Conservation (phyloP, 495 filamentous ascomycete species). For the Hyaloscypha bicolor region DNA sequence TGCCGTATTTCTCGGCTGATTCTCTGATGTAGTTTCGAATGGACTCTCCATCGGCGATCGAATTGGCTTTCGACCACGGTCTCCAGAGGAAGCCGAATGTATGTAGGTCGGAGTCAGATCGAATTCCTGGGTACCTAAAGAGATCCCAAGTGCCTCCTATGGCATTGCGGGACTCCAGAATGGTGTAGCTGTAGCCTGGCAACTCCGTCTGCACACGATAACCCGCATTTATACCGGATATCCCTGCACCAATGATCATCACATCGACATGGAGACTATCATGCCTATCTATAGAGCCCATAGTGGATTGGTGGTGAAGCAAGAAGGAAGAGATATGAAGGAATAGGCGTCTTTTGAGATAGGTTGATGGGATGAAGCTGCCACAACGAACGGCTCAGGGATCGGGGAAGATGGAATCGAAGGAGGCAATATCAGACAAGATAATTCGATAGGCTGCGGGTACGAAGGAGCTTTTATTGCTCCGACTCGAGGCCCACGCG, state of each 20-base stretch:
- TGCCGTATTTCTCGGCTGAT: conserved; percentile 58
- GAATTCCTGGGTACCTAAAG: conserved; percentile 70
- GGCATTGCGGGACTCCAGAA: conserved; percentile 62
- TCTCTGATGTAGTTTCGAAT: conserved; percentile 67
- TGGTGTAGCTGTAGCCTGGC: conserved; percentile 56
- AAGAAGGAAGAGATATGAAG: background rate
- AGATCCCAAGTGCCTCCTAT: conserved; percentile 76
- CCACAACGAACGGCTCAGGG: background rate
- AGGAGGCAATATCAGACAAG: background rate
- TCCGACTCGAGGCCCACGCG: background rate
- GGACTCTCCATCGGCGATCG: conserved; percentile 60
- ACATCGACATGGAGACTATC: conserved; percentile 52
- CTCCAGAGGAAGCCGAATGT: conserved; percentile 71
- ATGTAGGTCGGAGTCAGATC: conserved; percentile 68
- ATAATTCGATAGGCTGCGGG: background rate
- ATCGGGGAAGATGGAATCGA: background rate
- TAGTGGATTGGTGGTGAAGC: background rate
- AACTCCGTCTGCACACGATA: conserved; percentile 66
- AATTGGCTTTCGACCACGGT: conserved; percentile 60
- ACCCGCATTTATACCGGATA: conserved; percentile 75
- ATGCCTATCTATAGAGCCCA: conserved; percentile 6
- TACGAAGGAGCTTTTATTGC: background rate
- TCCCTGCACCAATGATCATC: conserved; percentile 71
- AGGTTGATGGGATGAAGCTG: background rate
- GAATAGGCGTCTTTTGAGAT: background rate